Evolutionary conservation across 2,329 filamentous ascomycete genomes (phyloP), one percentile per base, ranked within the genome.

Genomic region (Aspergillus costaricaensis): DNA sequence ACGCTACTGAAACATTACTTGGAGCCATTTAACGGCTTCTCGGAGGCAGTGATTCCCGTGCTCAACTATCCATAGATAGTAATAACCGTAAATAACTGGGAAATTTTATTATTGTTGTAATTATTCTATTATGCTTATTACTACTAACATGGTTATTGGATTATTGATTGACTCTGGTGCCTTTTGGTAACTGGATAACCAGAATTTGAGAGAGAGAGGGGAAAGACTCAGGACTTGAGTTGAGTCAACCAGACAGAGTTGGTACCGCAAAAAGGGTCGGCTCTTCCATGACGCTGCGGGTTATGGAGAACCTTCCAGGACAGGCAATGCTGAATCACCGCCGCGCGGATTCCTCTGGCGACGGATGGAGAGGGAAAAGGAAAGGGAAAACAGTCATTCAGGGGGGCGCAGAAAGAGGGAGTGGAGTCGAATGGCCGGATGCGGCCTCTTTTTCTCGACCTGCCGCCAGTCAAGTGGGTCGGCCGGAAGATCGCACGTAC

Each of bases 401-500:
- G 65, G 65, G 64, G 59, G 61, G 61, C 27, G 27, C 27, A 30
- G 27, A 30, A 30, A 30, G 27, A 30, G 27, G 27, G 27, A 57
- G 65, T 59, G 55, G 60, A 53, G 60, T 12, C 59, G 23, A 17
- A 17, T 32, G 50, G 9, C 63, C 65, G 63, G 58, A 67, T 62
- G 55, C 63, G 62, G 61, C 56, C 54, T 58, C 53, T 57, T 51
- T 30, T 30, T 30, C 53, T 62, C 53, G 53, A 63, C 62, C 62
- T 59, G 59, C 62, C 56, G 57, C 55, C 57, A 62, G 57, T 53
- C 25, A 43, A 43, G 62, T 65, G 64, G 63, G 55, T 55, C 43
- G 30, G 50, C 23, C 55, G 23, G 58, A 52, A 63, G 63, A 63
- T 62, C 63, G 63, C 63, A 58, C 58, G 61, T 56, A 30, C 19